Percentiles rank a stretch among this genome's conserved stretches.
Evolutionary conservation across 139 green algal genomes (phyloP).

Genomic region (Gonium pectorale): DNA sequence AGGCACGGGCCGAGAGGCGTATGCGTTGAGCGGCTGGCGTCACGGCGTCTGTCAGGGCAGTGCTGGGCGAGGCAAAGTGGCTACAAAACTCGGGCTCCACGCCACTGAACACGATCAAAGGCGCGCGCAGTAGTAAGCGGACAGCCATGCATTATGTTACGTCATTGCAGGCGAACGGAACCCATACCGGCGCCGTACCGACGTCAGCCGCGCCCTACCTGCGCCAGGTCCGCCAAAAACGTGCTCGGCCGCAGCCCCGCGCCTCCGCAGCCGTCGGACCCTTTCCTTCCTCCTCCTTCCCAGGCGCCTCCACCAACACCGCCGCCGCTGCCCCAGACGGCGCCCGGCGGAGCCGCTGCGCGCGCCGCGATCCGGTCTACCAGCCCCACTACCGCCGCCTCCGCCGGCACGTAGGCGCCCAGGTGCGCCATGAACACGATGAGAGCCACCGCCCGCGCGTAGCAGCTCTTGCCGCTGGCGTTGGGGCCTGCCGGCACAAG

Average conservation of each 20-base stretch:
- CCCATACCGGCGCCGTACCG: too few species aligned
- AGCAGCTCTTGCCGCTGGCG: constrained; percentile 84
- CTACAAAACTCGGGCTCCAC: too few species aligned
- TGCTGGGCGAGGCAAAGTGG: too few species aligned
- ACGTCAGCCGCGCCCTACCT: constrained; percentile 55
- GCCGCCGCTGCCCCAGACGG: constrained; percentile 30
- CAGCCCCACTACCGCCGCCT: constrained; percentile 72
- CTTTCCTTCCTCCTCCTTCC: too few species aligned
- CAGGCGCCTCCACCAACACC: constrained; percentile 59
- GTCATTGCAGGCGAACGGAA: too few species aligned
- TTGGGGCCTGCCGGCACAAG: constrained; percentile 78
- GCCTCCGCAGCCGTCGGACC: too few species aligned
- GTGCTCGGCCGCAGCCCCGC: constrained; percentile 59
- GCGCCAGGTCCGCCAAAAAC: constrained; percentile 89
- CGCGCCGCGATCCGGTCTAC: constrained; percentile 87
- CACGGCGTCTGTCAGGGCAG: too few species aligned
- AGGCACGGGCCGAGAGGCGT: too few species aligned
- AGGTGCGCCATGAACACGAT: constrained; percentile 90
- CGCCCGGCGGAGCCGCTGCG: neutral
- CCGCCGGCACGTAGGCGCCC: constrained; percentile 75
- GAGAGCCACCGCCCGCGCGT: constrained; percentile 92
- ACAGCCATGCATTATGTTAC: too few species aligned
- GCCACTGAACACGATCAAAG: too few species aligned
- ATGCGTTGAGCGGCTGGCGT: too few species aligned
- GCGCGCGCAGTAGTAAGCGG: too few species aligned